Conservation (phyloP, 2,329 filamentous ascomycete genomes). For the Fusarium foetens region DNA sequence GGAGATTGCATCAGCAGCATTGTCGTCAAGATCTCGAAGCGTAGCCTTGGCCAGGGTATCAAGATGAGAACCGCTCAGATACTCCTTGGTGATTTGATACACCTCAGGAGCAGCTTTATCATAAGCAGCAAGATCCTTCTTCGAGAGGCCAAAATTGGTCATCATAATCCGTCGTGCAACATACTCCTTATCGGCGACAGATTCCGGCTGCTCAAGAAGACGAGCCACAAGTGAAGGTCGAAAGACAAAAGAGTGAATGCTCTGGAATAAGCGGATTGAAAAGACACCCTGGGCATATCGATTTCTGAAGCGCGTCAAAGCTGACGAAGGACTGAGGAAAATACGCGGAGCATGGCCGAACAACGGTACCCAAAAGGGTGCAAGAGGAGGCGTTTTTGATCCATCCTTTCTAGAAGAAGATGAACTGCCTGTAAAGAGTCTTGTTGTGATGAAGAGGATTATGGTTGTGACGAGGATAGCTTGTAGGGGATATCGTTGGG, state of each 20-base stretch:
- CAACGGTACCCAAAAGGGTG: conserved; percentile 51
- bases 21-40: conserved; percentile 41
- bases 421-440: conserved; percentile 35
- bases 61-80: conserved; percentile 43
- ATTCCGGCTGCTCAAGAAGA: conserved; percentile 46
- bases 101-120: conserved; percentile 45
- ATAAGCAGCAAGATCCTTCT: conserved; percentile 47
- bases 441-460: conserved; percentile 43
- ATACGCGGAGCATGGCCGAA: conserved; percentile 51
- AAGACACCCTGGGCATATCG: conserved; percentile 50
- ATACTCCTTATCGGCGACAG: conserved; percentile 42
- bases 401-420: conserved; percentile 53
- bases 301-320: conserved; percentile 47
- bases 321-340: conserved; percentile 42
- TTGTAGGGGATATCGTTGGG: conserved; percentile 39
- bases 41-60: conserved; percentile 33
- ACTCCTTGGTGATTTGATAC: conserved; percentile 41
- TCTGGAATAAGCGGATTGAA: conserved; percentile 48
- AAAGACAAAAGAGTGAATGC: conserved; percentile 49
- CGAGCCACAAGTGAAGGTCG: conserved; percentile 45
- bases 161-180: conserved; percentile 44
- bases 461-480: conserved; percentile 41
- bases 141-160: conserved; percentile 49
- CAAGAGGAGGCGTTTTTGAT: conserved; percentile 40
- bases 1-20: conserved; percentile 50